Evolutionary conservation across 345 rosid genomes (phyloP).

Genomic region (Dimocarpus longan): DNA sequence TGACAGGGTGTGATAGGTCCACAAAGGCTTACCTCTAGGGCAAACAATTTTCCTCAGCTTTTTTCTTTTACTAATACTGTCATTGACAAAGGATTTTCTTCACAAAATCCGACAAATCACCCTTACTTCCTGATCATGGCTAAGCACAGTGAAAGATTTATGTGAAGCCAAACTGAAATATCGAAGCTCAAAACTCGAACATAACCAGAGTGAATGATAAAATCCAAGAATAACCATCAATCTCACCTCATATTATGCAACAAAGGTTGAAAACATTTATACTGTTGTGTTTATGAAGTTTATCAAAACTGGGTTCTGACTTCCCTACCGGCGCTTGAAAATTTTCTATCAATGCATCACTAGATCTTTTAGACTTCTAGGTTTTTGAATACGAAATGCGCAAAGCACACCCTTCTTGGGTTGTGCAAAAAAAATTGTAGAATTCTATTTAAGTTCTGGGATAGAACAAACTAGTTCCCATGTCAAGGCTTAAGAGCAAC

Average conservation of each 20-base stretch:
- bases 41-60: too few species aligned
- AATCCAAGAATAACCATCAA: background rate
- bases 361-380: conserved; percentile 8
- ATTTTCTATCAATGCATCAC: conserved; percentile 10
- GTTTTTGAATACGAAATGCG: conserved; percentile 22
- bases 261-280: background rate
- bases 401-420: conserved; percentile 16
- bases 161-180: too few species aligned
- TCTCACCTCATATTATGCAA: conserved; percentile 12
- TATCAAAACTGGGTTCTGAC: conserved; percentile 43
- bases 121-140: too few species aligned
- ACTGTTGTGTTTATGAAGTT: background rate
- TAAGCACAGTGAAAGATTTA: too few species aligned
- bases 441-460: conserved; percentile 16
- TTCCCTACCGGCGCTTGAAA: conserved; percentile 17
- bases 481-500: conserved; percentile 74
- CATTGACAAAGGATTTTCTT: too few species aligned
- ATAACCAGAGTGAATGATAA: too few species aligned
- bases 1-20: too few species aligned
- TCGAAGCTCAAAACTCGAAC: too few species aligned
- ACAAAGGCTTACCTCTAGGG: too few species aligned
- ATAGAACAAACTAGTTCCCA: background rate
- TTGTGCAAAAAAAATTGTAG: conserved; percentile 16
- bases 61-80: too few species aligned
- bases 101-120: too few species aligned